Percentiles rank a stretch among this genome's conserved stretches.
These are phyloP conservation scores for Sarocladium oryzae DNA, from an alignment of 2,329 filamentous ascomycete species.

Conservation along the genomic window DNA sequence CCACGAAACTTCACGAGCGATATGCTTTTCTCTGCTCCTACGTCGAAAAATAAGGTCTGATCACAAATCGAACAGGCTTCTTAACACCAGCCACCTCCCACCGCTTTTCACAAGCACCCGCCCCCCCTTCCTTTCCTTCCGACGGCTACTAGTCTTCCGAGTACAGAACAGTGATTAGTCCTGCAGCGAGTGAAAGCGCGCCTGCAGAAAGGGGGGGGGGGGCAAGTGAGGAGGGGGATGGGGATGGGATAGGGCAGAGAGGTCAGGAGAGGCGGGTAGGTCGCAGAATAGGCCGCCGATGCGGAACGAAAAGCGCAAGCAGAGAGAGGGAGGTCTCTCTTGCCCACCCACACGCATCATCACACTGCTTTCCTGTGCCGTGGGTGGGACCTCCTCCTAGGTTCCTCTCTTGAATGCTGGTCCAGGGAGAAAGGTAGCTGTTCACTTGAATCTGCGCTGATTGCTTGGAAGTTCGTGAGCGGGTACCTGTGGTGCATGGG, in stretches of 20 bases:
- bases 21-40: too few species aligned
- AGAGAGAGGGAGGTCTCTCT: too few species aligned
- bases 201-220: too few species aligned
- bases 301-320: too few species aligned
- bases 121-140: not conserved
- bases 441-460: not conserved
- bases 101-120: not conserved
- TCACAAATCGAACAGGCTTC: not conserved
- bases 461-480: too few species aligned
- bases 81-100: not conserved
- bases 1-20: too few species aligned
- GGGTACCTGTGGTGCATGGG: not conserved
- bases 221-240: too few species aligned
- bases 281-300: constrained; percentile 8
- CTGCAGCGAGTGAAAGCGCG: not conserved
- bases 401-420: not conserved
- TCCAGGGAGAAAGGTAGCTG: not conserved
- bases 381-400: constrained; percentile 1
- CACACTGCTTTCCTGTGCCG: constrained; percentile 3
- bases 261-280: not conserved
- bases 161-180: not conserved
- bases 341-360: not conserved
- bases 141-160: not conserved
- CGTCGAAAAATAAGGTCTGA: not conserved
- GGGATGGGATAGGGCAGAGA: too few species aligned